Base-by-base conservation (phyloP, 805 yeast species). In the Candida takata region DNA sequence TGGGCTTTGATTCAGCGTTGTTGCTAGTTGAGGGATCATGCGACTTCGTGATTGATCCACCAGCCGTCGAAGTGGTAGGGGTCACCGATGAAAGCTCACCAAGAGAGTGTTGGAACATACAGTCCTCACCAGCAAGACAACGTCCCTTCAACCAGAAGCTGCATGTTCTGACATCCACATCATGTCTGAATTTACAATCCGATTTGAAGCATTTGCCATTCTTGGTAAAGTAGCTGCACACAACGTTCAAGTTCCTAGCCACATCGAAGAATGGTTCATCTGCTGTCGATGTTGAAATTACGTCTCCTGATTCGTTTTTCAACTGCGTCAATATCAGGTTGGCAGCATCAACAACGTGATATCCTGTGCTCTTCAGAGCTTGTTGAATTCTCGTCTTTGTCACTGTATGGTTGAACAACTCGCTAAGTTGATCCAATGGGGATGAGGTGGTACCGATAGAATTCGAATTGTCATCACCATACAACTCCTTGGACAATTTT, bases 171-270 rank as follows among this genome's bases (percentile, higher is more conserved):
- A 55, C 45, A 3, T 64, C 51, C 21, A 67, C 33, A 38, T 70
- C 72, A 45, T 69, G 74, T 34, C 67, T 56, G 37, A 66, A 69
- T 39, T 58, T 58, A 49, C 74, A 69, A 40, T 68, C 73, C 5
- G 61, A 44, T 11, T 72, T 58, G 10, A 64, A 45, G 36, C 74
- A 69, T 14, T 54, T 51, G 3, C 74, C 74, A 19, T 50, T 51
- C 27, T 59, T 61, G 6, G 66, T 44, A 37, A 58, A 61, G 41
- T 61, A 70, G n/a, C 66, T 55, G 40, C 73, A 67, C 35, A 65
- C 47, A 8, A 54, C 52, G 12, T 55, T 54, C 28, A 24, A 31
- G 27, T 42, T 36, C 26, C 35, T 38, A 3, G 40, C 41, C 3
- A 34, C 34, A 20, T 35, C 38, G 10, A 43, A 43, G 23, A 42